These are phyloP conservation scores for Rauvolfia tetraphylla DNA, from an alignment of 257 asterid genomes.

Conservation along the genomic window DNA sequence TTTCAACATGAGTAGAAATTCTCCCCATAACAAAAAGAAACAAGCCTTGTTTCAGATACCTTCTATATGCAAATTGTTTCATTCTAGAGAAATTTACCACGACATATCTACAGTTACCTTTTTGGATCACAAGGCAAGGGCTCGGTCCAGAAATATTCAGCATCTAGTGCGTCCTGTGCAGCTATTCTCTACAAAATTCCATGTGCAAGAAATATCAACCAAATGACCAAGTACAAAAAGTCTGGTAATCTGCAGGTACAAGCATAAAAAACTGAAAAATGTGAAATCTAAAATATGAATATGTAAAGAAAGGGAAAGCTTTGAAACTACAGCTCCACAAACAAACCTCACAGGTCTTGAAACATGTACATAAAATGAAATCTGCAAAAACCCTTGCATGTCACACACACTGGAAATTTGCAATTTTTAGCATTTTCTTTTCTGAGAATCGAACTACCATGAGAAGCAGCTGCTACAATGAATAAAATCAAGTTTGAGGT, in stretches of 20 bases:
- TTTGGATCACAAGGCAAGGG: slow-evolving; percentile 96
- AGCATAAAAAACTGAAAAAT: not conserved
- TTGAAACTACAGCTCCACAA: not conserved
- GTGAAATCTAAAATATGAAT: not conserved
- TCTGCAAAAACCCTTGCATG: not conserved
- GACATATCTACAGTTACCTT: slow-evolving; percentile 44
- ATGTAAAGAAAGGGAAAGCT: not conserved
- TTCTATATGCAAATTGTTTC: not conserved
- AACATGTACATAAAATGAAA: not conserved
- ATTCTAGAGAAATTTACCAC: not conserved
- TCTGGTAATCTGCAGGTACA: not conserved
- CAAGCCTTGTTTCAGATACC: not conserved
- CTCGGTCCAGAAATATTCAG: slow-evolving; percentile 96
- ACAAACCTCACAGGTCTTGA: not conserved
- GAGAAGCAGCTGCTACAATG: not conserved
- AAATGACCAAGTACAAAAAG: not conserved
- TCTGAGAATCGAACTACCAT: not conserved
- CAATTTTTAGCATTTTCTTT: not conserved
- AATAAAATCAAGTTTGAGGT: not conserved
- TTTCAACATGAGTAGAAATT: not conserved
- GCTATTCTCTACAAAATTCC: slow-evolving; percentile 59
- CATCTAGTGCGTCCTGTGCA: slow-evolving; percentile 94
- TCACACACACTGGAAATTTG: not conserved
- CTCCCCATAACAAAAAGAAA: not conserved
- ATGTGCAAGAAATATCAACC: slow-evolving; percentile 13